Evolutionary conservation across 2,329 filamentous ascomycete genomes (phyloP).

Genomic region (Orbilia javanica): DNA sequence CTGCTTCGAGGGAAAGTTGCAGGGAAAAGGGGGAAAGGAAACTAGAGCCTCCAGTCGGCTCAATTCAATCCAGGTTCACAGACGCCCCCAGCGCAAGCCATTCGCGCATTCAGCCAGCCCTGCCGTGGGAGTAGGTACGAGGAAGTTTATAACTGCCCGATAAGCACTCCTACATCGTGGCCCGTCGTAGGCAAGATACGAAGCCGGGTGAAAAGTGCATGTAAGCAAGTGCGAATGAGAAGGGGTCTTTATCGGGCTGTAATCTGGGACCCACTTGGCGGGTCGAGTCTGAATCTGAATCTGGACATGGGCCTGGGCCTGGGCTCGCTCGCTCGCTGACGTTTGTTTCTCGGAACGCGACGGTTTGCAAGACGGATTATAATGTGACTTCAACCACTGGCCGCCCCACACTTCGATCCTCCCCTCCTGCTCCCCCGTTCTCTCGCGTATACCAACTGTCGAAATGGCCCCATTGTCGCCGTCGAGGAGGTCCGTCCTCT

Average conservation of each 20-base stretch:
- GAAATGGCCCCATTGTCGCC: background rate
- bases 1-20: background rate
- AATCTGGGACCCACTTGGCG: background rate
- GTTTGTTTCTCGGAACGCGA: background rate
- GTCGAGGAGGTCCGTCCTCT: constrained; percentile 2
- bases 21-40: background rate
- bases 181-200: background rate
- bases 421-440: background rate
- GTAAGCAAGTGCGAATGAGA: background rate
- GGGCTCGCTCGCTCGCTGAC: too few species aligned
- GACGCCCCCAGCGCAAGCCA: background rate
- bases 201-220: too few species aligned
- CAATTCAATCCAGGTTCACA: background rate
- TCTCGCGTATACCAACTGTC: background rate
- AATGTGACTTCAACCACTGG: background rate
- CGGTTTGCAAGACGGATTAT: background rate
- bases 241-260: background rate
- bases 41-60: background rate
- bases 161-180: background rate
- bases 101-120: background rate
- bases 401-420: background rate
- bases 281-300: background rate
- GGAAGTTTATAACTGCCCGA: background rate
- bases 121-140: too few species aligned
- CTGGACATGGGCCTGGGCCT: too few species aligned